Evolutionary conservation across 331 rosid species (phyloP).

Genomic region (Spiraea crenata): DNA sequence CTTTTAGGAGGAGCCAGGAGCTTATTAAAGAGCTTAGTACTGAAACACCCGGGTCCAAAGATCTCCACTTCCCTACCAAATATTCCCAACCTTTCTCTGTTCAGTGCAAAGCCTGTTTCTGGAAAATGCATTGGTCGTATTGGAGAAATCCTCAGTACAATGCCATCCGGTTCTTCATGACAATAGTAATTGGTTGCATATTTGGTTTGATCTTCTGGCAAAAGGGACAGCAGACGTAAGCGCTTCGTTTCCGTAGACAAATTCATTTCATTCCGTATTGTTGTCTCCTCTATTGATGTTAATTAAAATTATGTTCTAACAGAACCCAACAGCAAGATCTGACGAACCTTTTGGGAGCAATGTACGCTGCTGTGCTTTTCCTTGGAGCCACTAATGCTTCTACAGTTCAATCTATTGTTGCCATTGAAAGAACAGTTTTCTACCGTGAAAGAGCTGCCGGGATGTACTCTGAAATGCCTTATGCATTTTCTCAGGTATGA

Average conservation of each 20-base stretch:
- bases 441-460: constrained; percentile 55
- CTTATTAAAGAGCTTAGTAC: constrained; percentile 45
- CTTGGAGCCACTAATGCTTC: constrained; percentile 42
- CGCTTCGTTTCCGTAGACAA: neutral
- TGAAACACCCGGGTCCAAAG: constrained; percentile 39
- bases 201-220: constrained; percentile 50
- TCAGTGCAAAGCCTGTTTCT: constrained; percentile 49
- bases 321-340: constrained; percentile 39
- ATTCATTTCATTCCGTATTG: neutral
- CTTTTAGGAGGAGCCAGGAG: constrained; percentile 43
- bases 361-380: constrained; percentile 43
- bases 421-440: constrained; percentile 46
- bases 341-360: constrained; percentile 43
- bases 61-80: constrained; percentile 42
- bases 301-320: constrained; percentile 1
- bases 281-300: neutral
- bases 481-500: constrained; percentile 45
- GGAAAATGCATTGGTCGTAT: constrained; percentile 48
- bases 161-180: constrained; percentile 40
- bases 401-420: constrained; percentile 37
- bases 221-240: constrained; percentile 43
- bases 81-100: constrained; percentile 37
- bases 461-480: constrained; percentile 48
- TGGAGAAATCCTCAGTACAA: constrained; percentile 54
- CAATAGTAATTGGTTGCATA: constrained; percentile 30